Conservation (phyloP, 2,329 filamentous ascomycete genomes). For the Boeremia lycopersici region DNA sequence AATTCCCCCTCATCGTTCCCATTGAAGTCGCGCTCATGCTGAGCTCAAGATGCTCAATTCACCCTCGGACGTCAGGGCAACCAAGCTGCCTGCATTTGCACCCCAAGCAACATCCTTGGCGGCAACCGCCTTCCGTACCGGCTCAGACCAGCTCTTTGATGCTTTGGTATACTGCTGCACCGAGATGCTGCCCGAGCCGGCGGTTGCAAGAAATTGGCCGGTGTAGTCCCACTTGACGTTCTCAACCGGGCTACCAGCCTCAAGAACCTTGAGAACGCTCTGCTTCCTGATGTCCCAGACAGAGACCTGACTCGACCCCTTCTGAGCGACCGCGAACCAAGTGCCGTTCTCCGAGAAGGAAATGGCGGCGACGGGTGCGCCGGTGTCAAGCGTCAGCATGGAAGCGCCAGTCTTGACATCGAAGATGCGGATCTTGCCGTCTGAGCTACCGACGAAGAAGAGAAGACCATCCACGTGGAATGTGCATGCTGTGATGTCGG, state of each 20-base stretch:
- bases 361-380: constrained; percentile 73
- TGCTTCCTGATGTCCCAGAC: constrained; percentile 93
- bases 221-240: constrained; percentile 91
- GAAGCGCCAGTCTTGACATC: constrained; percentile 80
- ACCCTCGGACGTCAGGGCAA: constrained; percentile 77
- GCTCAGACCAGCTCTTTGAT: constrained; percentile 87
- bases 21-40: constrained; percentile 16
- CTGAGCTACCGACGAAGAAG: constrained; percentile 79
- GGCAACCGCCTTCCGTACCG: constrained; percentile 75
- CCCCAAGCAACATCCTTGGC: constrained; percentile 81
- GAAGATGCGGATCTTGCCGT: constrained; percentile 86
- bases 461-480: constrained; percentile 99
- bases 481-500: constrained; percentile 75
- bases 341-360: constrained; percentile 96
- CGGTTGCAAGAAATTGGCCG: constrained; percentile 87
- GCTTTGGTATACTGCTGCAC: constrained; percentile 91
- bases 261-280: constrained; percentile 80
- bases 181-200: constrained; percentile 77
- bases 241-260: constrained; percentile 78
- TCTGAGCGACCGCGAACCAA: constrained; percentile 85
- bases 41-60: constrained; percentile 71
- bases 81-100: constrained; percentile 71
- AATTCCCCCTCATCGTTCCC: not conserved
- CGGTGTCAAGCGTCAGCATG: constrained; percentile 72
- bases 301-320: constrained; percentile 77